These are phyloP conservation scores for Sporothrix euskadiensis DNA, from an alignment of 2,329 filamentous ascomycete genomes.

Conservation along the genomic window DNA sequence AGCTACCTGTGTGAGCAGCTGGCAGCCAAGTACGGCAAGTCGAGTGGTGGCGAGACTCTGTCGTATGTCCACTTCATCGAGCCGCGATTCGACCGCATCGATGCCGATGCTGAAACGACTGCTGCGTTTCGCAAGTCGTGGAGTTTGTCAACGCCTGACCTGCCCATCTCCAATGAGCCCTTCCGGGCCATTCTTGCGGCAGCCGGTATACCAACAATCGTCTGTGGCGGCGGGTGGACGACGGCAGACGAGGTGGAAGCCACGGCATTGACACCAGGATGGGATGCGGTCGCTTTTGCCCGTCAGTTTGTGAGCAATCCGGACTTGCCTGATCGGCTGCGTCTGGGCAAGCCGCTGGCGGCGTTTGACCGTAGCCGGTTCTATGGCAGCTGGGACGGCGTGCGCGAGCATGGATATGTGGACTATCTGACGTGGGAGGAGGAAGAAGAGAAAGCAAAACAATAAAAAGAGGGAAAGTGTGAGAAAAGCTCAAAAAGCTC, in stretches of 20 bases:
- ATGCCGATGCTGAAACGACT: neutral
- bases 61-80: slow-evolving; percentile 24
- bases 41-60: neutral
- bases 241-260: neutral
- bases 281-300: slow-evolving; percentile 12
- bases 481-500: too few species aligned
- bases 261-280: neutral
- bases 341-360: slow-evolving; percentile 2
- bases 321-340: slow-evolving; percentile 14
- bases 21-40: neutral
- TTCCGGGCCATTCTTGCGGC: slow-evolving; percentile 15
- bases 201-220: slow-evolving; percentile 7
- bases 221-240: slow-evolving; percentile 17
- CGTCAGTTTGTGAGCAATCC: slow-evolving; percentile 22
- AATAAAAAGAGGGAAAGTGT: neutral
- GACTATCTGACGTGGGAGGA: slow-evolving; percentile 21
- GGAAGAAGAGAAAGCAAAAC: neutral
- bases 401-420: slow-evolving; percentile 17
- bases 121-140: slow-evolving; percentile 15
- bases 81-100: slow-evolving; percentile 18
- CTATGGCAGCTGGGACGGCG: slow-evolving; percentile 22
- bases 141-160: neutral
- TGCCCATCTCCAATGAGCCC: slow-evolving; percentile 15
- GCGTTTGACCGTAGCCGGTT: slow-evolving; percentile 14
- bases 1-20: neutral